A percentile compares a stretch with the other conserved stretches of the same genome.
Conservation (phyloP, 2,329 filamentous ascomycete genomes). For the Nothopassalora personata region DNA sequence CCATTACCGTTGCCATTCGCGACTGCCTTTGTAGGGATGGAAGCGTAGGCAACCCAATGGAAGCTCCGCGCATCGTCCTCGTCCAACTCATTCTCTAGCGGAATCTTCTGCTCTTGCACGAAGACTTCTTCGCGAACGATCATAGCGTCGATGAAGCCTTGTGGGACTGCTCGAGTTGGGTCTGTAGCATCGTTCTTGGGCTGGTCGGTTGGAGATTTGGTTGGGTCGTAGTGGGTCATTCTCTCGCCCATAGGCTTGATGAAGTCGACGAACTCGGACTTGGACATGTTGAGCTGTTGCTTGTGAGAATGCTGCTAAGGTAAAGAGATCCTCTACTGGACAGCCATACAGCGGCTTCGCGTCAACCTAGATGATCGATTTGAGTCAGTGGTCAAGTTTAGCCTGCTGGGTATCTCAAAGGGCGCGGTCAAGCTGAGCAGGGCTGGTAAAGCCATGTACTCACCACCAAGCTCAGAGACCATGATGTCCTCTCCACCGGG, state of each 20-base stretch:
- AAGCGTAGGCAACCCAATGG: slow-evolving; percentile 84
- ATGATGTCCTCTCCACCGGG: background rate
- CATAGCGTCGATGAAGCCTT: slow-evolving; percentile 51
- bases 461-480: background rate
- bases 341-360: background rate
- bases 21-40: slow-evolving; percentile 42
- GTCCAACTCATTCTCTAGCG: slow-evolving; percentile 69
- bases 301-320: background rate
- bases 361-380: background rate
- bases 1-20: slow-evolving; percentile 31
- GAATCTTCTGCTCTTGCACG: slow-evolving; percentile 52
- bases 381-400: background rate
- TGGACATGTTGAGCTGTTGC: background rate
- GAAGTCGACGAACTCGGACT: slow-evolving; percentile 30
- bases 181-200: slow-evolving; percentile 29
- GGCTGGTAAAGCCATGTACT: background rate
- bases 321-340: background rate
- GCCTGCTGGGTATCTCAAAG: background rate
- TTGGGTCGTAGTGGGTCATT: slow-evolving; percentile 29
- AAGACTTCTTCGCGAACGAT: slow-evolving; percentile 54
- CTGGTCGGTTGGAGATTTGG: slow-evolving; percentile 25
- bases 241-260: slow-evolving; percentile 27
- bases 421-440: background rate
- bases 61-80: slow-evolving; percentile 71
- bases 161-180: slow-evolving; percentile 35